Base-by-base conservation (phyloP, 106 monocot genomes). In the Dactylorhiza incarnata region DNA sequence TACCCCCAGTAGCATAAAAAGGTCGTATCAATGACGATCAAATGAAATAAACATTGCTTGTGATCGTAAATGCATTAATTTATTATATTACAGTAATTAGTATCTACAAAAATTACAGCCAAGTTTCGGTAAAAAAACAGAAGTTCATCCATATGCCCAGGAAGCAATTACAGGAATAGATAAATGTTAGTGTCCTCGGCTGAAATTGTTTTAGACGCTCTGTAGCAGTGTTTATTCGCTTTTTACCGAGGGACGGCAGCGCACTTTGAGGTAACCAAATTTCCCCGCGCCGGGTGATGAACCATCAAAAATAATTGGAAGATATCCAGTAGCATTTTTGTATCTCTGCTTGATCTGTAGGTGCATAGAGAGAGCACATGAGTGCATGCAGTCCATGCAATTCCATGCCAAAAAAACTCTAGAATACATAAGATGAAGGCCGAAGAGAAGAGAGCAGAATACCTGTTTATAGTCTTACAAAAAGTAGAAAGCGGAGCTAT, bases 271-370 rank as follows among this genome's bases (percentile, higher is more conserved):
- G 78, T 91, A 89, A 47, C 94, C 94, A 48, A 94, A 94, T 78
- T 83, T 89, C 5, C 87, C 91, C 12, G 94, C 89, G 53, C 94
- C 94, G 13, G 94, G 94, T 0, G 94, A 94, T 13, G 94, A 94
- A 4, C 94, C 94, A 45, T 94, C 87, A 44, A 94, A 94, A 14
- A 91, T 75, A 79, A 83, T 80, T 23, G 94, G 94, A 14, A 89
- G 73, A 76, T 87, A 85, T 10, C 89, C 91, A 0, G 94, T 94
- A 15, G 87, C 94, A 77, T 80, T 80, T 77, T 89, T 89, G 79
- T 94, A 94, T 43, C 85, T 86, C 63, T 79, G 91, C 74, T 94
- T 91, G 50, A 94, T 91, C 94, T 94, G 87, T 9, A 66, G 77
- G 11, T 59, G 22, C 17, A 59, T 59, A 20, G 22, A 59, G 20